phyloP scores from a whole-genome alignment of 371 early-diverging fungal genomes.

The Lichtheimia hyalospora region DNA sequence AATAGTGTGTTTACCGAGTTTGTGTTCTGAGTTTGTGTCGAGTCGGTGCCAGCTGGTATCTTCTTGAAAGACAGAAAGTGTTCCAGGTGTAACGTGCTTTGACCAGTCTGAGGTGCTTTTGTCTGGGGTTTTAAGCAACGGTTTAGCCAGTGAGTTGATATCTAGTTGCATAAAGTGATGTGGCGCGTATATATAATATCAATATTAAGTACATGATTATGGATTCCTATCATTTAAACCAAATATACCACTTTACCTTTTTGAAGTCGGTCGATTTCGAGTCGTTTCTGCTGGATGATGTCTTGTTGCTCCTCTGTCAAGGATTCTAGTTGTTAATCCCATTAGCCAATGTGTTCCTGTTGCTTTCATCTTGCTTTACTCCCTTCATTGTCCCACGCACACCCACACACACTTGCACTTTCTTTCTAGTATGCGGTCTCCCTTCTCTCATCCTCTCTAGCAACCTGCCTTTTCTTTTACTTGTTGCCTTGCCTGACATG shows the following conservation, averaged over 20 bases:
- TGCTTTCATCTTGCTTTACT: no score
- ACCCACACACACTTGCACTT: no score
- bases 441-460: no score
- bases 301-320: constrained; percentile 47
- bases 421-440: no score
- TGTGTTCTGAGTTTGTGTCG: constrained; percentile 10
- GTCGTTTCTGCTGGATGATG: constrained; percentile 33
- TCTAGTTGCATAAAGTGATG: constrained; percentile 13
- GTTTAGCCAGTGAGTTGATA: constrained; percentile 33
- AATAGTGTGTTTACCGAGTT: not conserved
- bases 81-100: constrained; percentile 43
- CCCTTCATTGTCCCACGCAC: no score
- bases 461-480: no score
- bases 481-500: no score
- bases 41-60: constrained; percentile 38
- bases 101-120: constrained; percentile 25
- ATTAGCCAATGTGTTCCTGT: not conserved
- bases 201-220: not conserved
- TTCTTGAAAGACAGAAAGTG: constrained; percentile 45
- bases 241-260: constrained; percentile 23
- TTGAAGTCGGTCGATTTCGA: constrained; percentile 41
- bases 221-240: not conserved
- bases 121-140: constrained; percentile 25
- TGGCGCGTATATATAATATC: not conserved
- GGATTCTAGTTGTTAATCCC: constrained; percentile 14